These are phyloP conservation scores for Scheffersomyces stipitis DNA, from an alignment of 805 yeast species.

Conservation along the genomic window DNA sequence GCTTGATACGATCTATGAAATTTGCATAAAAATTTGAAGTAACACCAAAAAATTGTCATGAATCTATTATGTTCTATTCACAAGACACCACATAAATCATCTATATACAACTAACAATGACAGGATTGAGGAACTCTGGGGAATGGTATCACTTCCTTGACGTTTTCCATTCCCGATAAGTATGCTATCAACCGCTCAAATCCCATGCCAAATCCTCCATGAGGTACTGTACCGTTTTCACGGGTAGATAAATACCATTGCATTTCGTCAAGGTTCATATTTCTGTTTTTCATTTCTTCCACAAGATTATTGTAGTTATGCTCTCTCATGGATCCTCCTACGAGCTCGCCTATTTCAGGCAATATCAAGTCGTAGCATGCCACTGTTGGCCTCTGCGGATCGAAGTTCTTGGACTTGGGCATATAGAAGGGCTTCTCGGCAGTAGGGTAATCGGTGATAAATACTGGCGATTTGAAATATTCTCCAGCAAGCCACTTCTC, in stretches of 20 bases:
- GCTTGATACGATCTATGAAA: no score
- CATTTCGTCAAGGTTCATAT: conserved; percentile 60
- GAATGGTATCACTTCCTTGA: conserved; percentile 84
- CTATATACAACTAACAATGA: no score
- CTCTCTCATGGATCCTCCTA: conserved; percentile 94
- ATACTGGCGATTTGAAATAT: conserved; percentile 70
- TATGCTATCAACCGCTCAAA: conserved; percentile 81
- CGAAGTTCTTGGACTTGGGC: conserved; percentile 50
- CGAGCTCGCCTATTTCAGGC: conserved; percentile 90
- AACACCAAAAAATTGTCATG: no score
- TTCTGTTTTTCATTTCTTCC: conserved; percentile 48
- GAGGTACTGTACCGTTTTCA: conserved; percentile 79
- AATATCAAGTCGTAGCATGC: conserved; percentile 87
- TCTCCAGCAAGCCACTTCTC: conserved; percentile 86
- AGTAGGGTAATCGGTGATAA: conserved; percentile 85
- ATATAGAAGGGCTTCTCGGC: conserved; percentile 87
- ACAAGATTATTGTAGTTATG: conserved; percentile 52
- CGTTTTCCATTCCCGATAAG: conserved; percentile 70
- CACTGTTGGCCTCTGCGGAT: conserved; percentile 53
- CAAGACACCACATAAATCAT: no score
- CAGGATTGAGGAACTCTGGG: conserved; percentile 62
- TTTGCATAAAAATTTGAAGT: no score
- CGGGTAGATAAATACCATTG: conserved; percentile 82
- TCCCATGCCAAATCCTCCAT: conserved; percentile 97
- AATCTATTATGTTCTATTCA: no score